Evolutionary conservation across 1,139 yeast genomes (phyloP), one percentile per base, ranked within the genome.

Genomic region (Pichia sp.): DNA sequence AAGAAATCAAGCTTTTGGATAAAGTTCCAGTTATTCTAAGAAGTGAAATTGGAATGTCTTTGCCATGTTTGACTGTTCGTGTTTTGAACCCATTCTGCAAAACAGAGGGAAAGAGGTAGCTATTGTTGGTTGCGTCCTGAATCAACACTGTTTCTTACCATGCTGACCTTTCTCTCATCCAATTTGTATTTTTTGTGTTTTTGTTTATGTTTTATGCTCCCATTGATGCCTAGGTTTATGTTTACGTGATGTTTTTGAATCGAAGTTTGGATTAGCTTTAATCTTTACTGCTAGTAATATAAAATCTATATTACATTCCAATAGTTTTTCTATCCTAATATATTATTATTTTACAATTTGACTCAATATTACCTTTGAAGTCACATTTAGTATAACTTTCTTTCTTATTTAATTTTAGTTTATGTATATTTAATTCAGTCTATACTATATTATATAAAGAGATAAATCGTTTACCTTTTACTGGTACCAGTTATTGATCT

Each of bases 21-120:
- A 85, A 83, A 65, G 87, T 93, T 49, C 98, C 98, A 15, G 84
- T 93, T 23, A 75, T 93, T 59, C 75, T 93, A 59, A 79, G 97
- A 62, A 95, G 97, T 0, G 98, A 92, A 70, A 82, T 90, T 54
- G 97, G 97, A 52, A 90, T 89, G 92, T 90, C 95, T 1, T 77
- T 93, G 57, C 99, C 99, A 15, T 92, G 98, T 70, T 78, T 93
- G 67, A 89, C 97, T 4, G 97, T 93, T 11, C 82, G 97, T 65
- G 87, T 93, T n/a, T 76, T 92, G 66, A 93, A 93, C 66, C 99
- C 99, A 41, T 93, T 90, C 70, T 58, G 59, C n/a, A 57, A 36
- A 36, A 6, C 40, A 36, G 40, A 36, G 40, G 45, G 23, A 5
- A 42, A 42, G n/a, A 42, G 16, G 11, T 42, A 15, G 16, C 7